A percentile compares a stretch with the other conserved stretches of the same genome.
phyloP scores from a whole-genome alignment of 345 rosid species.

The Brassica napus region Da-Ae NC_063438.1:13559001-13559500 shows the following conservation, averaged over 20 bases:
- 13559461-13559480: not conserved
- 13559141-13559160: constrained; percentile 40
- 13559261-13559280: not conserved
- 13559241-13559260: constrained; percentile 12
- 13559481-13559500: not conserved
- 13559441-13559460: constrained; percentile 10
- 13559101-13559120: constrained; percentile 98
- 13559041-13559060: constrained; percentile 33
- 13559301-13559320: constrained; percentile 15
- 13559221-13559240: not conserved
- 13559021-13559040: constrained; percentile 1
- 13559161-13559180: not conserved
- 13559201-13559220: not conserved
- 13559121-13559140: constrained; percentile 89
- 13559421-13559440: constrained; percentile 2
- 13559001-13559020: constrained; percentile 2
- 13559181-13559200: constrained; percentile 1
- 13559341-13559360: not conserved
- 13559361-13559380: constrained; percentile 6
- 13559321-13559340: constrained; percentile 19
- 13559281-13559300: not conserved
- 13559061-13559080: constrained; percentile 86
- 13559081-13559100: constrained; percentile 86
- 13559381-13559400: not conserved
- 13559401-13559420: not conserved